Base-by-base conservation (phyloP, 2,329 filamentous ascomycete species). In the Cercospora berteroae region DNA sequence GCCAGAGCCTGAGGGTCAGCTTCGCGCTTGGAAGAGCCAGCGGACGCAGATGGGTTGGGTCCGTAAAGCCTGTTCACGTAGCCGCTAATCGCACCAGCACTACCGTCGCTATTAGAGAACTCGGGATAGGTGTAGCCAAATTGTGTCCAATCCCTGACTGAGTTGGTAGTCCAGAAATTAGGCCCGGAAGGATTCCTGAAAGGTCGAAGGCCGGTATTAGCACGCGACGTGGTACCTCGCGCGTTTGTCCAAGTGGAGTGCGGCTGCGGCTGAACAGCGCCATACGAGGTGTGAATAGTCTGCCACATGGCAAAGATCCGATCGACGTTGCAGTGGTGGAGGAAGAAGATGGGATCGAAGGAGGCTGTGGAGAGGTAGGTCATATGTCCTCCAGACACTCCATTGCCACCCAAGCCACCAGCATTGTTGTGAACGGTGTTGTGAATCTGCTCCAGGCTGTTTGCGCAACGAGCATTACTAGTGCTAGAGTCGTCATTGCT, bases 61-160 rank as follows among this genome's bases (percentile, higher is more conserved):
- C 86, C 86, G 74, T 90, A 90, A 0, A 90, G 80, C 1, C 76
- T 79, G 74, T 90, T 91, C 67, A 74, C 65, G 44, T 74, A 73
- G 52, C 63, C 64, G 23, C 55, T 66, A 71, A 94, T 83, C 1
- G 83, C 77, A 2, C 77, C 76, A 0, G 77, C 73, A 61, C 77
- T 68, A 61, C 75, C 79, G 69, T 74, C 79, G 70, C 72, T 78
- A 70, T 77, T 80, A n/a, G 82, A 73, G 56, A 88, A 86, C 71
- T 94, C 91, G 0, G 88, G 83, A 75, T 95, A 95, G 0, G 87
- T 88, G 77, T 94, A 94, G 16, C 88, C 88, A 78, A 95, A 90
- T 2, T 81, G 81, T 48, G 83, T 83, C 69, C 69, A 73, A 60
- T 86, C 81, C 27, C 88, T 84, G 20, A 88, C 84, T 69, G 82